phyloP scores from a whole-genome alignment of 768 basidiomycete genomes.

The Mycena polygramma region DNA sequence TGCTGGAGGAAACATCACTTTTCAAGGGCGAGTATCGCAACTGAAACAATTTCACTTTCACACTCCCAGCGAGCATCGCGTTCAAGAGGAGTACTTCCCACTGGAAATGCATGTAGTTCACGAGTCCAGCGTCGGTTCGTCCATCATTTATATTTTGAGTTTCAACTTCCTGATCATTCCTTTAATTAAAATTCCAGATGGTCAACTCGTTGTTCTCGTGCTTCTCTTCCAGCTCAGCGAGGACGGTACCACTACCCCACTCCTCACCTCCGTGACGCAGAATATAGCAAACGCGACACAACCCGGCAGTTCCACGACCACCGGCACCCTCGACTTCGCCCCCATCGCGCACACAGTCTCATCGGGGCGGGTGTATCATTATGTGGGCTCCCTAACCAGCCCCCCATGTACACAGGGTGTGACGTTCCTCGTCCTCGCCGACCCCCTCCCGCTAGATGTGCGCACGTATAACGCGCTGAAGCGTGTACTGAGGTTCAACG shows the following conservation, averaged over 20 bases:
- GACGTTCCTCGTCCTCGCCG: constrained; percentile 11
- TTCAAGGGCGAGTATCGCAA: neutral
- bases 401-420: constrained; percentile 17
- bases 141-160: neutral
- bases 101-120: constrained; percentile 30
- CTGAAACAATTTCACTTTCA: constrained; percentile 29
- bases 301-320: neutral
- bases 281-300: neutral
- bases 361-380: neutral
- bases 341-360: neutral
- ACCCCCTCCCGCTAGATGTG: constrained; percentile 12
- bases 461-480: constrained; percentile 8
- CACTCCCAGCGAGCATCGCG: constrained; percentile 28
- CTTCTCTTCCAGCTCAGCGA: constrained; percentile 8
- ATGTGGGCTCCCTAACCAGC: constrained; percentile 19
- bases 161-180: neutral
- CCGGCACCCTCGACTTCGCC: neutral
- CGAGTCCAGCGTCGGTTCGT: constrained; percentile 5
- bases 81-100: constrained; percentile 18
- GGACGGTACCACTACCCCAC: neutral
- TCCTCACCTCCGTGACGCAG: neutral
- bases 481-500: constrained; percentile 21
- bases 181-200: neutral
- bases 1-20: neutral
- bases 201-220: constrained; percentile 8